Conservation (phyloP, 2,329 filamentous ascomycete genomes). For the Allantophomopsis lycopodina region DNA sequence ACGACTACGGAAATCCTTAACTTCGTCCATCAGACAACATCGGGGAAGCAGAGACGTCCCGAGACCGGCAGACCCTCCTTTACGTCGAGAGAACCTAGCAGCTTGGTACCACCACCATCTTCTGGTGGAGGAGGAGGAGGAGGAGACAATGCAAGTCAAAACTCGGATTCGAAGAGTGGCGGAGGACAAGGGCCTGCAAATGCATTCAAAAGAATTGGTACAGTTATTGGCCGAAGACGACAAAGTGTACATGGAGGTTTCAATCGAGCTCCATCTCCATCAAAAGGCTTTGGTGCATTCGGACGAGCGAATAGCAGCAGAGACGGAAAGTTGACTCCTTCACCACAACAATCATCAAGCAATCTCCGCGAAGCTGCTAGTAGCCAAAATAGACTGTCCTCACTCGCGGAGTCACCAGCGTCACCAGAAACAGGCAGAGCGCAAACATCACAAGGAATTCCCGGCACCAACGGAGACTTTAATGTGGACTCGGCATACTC, state of each 20-base stretch:
- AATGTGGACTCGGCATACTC: slow-evolving; percentile 14
- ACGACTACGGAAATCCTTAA: slow-evolving; percentile 76
- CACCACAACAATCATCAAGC: slow-evolving; percentile 43
- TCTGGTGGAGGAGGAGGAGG: background rate
- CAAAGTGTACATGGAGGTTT: slow-evolving; percentile 52
- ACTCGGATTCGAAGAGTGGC: slow-evolving; percentile 2
- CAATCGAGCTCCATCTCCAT: slow-evolving; percentile 36
- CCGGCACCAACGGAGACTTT: slow-evolving; percentile 5
- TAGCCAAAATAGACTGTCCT: slow-evolving; percentile 32
- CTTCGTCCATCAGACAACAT: slow-evolving; percentile 35
- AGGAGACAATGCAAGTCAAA: slow-evolving; percentile 3
- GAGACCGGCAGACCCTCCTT: slow-evolving; percentile 10
- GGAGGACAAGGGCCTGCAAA: background rate
- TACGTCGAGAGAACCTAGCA: background rate
- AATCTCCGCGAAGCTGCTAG: slow-evolving; percentile 37
- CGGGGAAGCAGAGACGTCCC: slow-evolving; percentile 18
- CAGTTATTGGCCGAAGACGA: slow-evolving; percentile 51
- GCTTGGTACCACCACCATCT: slow-evolving; percentile 12
- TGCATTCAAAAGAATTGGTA: slow-evolving; percentile 33
- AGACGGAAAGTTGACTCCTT: slow-evolving; percentile 33
- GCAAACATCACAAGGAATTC: too few species aligned
- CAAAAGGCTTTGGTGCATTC: slow-evolving; percentile 38
- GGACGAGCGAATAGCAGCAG: slow-evolving; percentile 48
- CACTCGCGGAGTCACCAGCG: slow-evolving; percentile 42
- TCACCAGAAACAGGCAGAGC: background rate